Base-by-base conservation (phyloP, 2,329 filamentous ascomycete species). In the Aspergillaceae sp. region DNA sequence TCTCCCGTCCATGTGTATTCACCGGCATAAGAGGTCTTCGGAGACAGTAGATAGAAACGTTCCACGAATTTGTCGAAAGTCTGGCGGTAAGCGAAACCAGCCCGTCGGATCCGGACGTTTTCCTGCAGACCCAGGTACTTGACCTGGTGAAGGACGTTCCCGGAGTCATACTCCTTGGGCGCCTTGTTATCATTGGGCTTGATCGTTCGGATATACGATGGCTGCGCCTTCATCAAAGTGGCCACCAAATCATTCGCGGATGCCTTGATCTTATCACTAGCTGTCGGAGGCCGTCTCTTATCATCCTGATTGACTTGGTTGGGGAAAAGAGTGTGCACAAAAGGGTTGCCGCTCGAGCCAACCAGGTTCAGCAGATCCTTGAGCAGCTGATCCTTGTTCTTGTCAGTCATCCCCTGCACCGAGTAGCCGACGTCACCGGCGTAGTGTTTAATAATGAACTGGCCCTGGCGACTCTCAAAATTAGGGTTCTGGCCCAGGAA, bases 181-280 rank as follows among this genome's bases (percentile, higher is more conserved):
- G 90, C 95, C 68, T 97, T 98, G 74, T 96, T 97, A 69, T 98
- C 92, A 72, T 98, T 98, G 1, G 92, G 92, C 70, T 98, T 98
- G 73, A 98, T 97, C 0, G 92, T 98, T 64, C 92, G 87, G 58
- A 98, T 98, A 63, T 98, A 98, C 2, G 90, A 96, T 1, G 92
- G 92, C 56, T 92, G 87, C 47, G 89, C 91, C 70, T 96, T 94
- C 90, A 96, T 97, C 58, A 98, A 69, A 1, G 92, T 97, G 1
- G 90, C 82, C 1, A 98, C 92, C 19, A 98, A 77, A 40, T 94
- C 89, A 62, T 98, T 98, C 6, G 92, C 92, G 19, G 92, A 97
- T 4, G 82, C 75, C 65, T 91, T 92, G 68, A 98, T 97, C 70
- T 94, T 91, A 68, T 98, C 92, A 59, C 92, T 91, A 7, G 92